Evolutionary conservation across 2,329 filamentous ascomycete species (phyloP), one percentile per base, ranked within the genome.

Genomic region (Pseudopithomyces maydicus): DNA sequence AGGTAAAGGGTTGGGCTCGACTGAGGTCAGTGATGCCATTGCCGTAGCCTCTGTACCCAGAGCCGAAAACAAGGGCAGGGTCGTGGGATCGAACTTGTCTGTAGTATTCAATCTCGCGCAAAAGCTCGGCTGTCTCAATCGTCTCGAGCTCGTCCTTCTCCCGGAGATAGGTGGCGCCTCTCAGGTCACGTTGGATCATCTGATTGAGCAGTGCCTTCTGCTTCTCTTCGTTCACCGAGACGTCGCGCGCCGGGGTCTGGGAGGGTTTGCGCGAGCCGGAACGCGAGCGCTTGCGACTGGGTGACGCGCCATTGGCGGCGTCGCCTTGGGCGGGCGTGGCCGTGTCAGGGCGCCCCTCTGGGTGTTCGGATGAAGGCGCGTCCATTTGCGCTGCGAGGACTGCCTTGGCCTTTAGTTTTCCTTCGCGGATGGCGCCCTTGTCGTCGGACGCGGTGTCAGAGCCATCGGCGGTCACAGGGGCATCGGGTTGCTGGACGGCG

Each of bases 31-130:
- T 97, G 67, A 87, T 83, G 59, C 90, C 89, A 79, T 98, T 98
- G 63, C 91, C 94, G 71, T 90, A 97, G 43, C 93, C 94, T 71
- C 86, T 88, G 74, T 96, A 99, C 53, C 95, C 95, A 66, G 81
- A 78, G 29, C 87, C 87, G 71, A 87, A 89, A 29, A 89, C 76
- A 11, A 82, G 80, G 38, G 81, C 85, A 15, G 87, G 85, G 62
- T 87, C 39, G 38, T 42, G 48, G 45, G 82, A 79, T 43, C 83
- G 80, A 49, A 84, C 79, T 59, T 57, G 66, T 59, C 46, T 72
- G 46, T 71, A 73, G 36, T 68, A 70, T 39, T 66, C 57, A 50
- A 64, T 61, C 51, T 71, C 54, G 44, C 67, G 59, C 42, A 65
- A 69, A n/a, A 74, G 46, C 14, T 87, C 81, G 64, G 79, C 82